Percentiles rank a stretch among this genome's conserved stretches.
phyloP scores from a whole-genome alignment of 306 rosid species.

The Pyrus communis region DNA sequence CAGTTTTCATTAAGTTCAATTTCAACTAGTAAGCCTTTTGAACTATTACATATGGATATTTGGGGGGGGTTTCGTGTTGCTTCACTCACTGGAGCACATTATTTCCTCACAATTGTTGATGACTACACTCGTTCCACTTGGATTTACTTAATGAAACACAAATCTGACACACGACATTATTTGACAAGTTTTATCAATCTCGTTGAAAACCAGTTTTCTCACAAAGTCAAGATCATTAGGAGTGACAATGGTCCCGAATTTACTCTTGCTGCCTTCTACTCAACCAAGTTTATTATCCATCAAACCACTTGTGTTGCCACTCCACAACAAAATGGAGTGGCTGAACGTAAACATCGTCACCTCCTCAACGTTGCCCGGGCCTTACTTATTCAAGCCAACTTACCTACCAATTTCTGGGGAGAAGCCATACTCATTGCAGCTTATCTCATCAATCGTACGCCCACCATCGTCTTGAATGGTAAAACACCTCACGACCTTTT shows the following conservation, averaged over 20 bases:
- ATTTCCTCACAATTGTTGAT: background rate
- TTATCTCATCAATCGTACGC: background rate
- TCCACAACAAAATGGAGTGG: background rate
- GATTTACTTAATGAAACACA: background rate
- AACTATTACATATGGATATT: too few species aligned
- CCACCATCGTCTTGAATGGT: background rate
- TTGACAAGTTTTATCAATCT: background rate
- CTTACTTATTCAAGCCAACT: fast-evolving
- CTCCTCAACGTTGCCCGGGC: background rate
- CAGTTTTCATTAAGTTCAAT: too few species aligned
- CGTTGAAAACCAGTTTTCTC: background rate
- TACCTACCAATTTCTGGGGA: background rate
- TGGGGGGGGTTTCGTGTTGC: background rate
- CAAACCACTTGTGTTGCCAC: background rate
- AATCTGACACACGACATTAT: background rate
- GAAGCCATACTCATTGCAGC: background rate
- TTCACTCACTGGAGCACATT: background rate
- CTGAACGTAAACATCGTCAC: background rate
- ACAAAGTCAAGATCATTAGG: background rate
- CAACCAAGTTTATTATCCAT: background rate
- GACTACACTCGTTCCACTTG: background rate
- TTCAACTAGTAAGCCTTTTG: too few species aligned
- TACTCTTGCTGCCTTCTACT: background rate
- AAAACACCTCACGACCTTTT: background rate
- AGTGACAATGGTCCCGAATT: background rate